Conservation (phyloP, 2,329 filamentous ascomycete genomes). For the Aureobasidium sp. region DNA sequence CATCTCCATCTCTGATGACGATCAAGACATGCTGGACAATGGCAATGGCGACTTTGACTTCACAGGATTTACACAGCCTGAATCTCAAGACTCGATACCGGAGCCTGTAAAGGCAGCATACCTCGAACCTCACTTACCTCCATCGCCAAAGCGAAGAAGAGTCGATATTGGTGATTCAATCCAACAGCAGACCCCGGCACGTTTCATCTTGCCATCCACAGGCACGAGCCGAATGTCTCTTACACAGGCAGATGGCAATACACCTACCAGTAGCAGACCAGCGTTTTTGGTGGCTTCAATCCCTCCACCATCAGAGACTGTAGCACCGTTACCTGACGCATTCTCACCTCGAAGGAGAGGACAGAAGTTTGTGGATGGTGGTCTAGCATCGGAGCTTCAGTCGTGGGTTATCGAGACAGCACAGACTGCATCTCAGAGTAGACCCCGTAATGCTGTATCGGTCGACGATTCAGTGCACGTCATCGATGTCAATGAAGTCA, state of each 20-base stretch:
- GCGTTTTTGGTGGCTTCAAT: conserved; percentile 29
- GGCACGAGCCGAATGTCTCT: not conserved
- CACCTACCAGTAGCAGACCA: conserved; percentile 25
- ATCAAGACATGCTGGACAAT: conserved; percentile 22
- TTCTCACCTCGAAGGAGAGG: conserved; percentile 46
- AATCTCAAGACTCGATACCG: not conserved
- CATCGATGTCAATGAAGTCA: conserved; percentile 15
- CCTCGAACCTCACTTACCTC: conserved; percentile 15
- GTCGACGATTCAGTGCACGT: conserved; percentile 20
- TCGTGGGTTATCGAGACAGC: conserved; percentile 43
- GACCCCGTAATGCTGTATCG: conserved; percentile 17
- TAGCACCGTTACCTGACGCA: conserved; percentile 38
- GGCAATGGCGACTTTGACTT: conserved; percentile 12
- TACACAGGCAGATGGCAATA: not conserved
- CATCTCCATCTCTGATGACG: not conserved
- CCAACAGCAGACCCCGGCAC: conserved; percentile 11
- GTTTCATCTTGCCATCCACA: conserved; percentile 8
- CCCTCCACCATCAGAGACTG: conserved; percentile 21
- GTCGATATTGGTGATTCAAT: conserved; percentile 12
- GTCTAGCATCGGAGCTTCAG: conserved; percentile 41
- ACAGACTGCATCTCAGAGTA: conserved; percentile 20
- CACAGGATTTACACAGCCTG: conserved; percentile 13
- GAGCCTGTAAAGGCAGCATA: not conserved
- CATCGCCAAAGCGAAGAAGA: conserved; percentile 23
- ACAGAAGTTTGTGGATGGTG: conserved; percentile 40